These are phyloP conservation scores for Verticillium nonalfalfae DNA, from an alignment of 2,329 filamentous ascomycete genomes.

Conservation along the genomic window DNA sequence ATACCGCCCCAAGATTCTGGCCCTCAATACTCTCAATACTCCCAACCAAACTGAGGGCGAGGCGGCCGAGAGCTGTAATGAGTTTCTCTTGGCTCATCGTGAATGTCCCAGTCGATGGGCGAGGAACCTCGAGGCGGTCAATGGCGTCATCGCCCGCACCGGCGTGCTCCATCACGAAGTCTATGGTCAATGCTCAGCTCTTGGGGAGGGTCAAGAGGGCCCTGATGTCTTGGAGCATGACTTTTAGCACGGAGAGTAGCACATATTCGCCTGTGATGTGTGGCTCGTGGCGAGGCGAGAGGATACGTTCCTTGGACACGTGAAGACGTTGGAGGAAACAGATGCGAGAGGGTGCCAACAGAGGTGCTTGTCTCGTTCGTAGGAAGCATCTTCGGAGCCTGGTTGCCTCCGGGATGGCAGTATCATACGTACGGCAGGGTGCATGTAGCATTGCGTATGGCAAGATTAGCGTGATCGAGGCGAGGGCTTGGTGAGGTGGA, in stretches of 20 bases:
- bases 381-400: slow-evolving; percentile 3
- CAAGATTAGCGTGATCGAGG: slow-evolving; percentile 7
- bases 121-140: background rate
- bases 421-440: slow-evolving; percentile 7
- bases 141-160: background rate
- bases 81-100: slow-evolving; percentile 11
- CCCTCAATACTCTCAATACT: too few relatives aligned
- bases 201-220: slow-evolving; percentile 1
- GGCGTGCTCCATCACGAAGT: slow-evolving; percentile 6
- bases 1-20: too few relatives aligned
- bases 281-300: background rate
- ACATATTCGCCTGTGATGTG: background rate
- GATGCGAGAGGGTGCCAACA: slow-evolving; percentile 5
- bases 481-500: background rate
- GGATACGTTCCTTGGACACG: background rate
- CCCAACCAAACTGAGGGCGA: slow-evolving; percentile 3
- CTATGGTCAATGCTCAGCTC: slow-evolving; percentile 9
- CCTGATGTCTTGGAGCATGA: background rate
- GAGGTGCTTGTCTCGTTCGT: slow-evolving; percentile 13
- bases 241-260: background rate
- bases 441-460: background rate
- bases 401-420: slow-evolving; percentile 2
- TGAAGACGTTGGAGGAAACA: background rate
- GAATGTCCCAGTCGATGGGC: slow-evolving; percentile 6
- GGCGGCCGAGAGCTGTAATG: slow-evolving; percentile 10